Conservation (phyloP, 2,329 filamentous ascomycete species). For the Fusarium sp. region DNA sequence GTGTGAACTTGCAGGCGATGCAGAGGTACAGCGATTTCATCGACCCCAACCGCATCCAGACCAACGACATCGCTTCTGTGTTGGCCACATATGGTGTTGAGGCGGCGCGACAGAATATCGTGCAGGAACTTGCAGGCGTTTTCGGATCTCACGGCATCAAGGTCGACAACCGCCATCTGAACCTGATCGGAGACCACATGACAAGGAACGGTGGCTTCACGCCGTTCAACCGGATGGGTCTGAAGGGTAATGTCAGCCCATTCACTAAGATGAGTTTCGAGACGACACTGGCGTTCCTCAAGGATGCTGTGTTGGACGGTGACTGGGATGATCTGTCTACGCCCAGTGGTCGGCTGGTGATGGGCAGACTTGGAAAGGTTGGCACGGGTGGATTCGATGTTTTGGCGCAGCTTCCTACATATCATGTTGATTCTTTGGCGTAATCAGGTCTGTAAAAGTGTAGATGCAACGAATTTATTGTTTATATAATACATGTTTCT, state of each 20-base stretch:
- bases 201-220: conserved; percentile 92
- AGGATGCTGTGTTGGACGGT: conserved; percentile 89
- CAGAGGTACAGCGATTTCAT: conserved; percentile 88
- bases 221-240: conserved; percentile 91
- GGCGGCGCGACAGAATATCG: conserved; percentile 88
- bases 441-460: conserved; percentile 44
- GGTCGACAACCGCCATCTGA: conserved; percentile 93
- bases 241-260: conserved; percentile 87
- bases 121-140: conserved; percentile 86
- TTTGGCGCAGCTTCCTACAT: conserved; percentile 72
- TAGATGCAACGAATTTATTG: conserved; percentile 38
- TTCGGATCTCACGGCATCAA: conserved; percentile 93
- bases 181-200: conserved; percentile 97
- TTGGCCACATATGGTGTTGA: conserved; percentile 92
- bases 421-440: conserved; percentile 58
- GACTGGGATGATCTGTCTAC: conserved; percentile 91
- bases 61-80: conserved; percentile 93
- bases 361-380: conserved; percentile 84
- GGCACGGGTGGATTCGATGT: conserved; percentile 96
- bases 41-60: conserved; percentile 87
- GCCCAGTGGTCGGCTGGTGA: conserved; percentile 89
- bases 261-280: conserved; percentile 99
- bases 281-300: conserved; percentile 94
- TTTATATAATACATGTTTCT: conserved; percentile 23
- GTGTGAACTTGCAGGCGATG: conserved; percentile 92